These are phyloP conservation scores for Cynanchum wilfordii DNA, from an alignment of 257 asterid species.

Conservation along the genomic window DNA sequence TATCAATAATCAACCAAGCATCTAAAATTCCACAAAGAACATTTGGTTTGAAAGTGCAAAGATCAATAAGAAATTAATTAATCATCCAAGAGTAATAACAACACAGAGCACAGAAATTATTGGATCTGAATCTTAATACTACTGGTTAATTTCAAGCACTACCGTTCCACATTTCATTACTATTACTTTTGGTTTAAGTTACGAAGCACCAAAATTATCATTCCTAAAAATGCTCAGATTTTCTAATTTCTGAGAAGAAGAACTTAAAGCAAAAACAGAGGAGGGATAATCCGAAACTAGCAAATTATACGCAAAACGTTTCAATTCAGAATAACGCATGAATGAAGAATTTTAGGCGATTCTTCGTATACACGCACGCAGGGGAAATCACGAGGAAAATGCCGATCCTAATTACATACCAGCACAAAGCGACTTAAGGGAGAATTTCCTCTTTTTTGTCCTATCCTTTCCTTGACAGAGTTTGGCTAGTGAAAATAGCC, in stretches of 20 bases:
- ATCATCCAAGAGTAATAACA: not conserved
- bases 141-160: not conserved
- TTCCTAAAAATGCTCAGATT: not conserved
- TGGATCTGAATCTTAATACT: not conserved
- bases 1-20: not conserved
- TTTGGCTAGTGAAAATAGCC: slow-evolving; percentile 49
- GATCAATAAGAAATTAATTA: not conserved
- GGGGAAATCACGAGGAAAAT: not conserved
- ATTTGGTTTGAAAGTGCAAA: not conserved
- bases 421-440: slow-evolving; percentile 56
- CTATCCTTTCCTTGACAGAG: slow-evolving; percentile 36
- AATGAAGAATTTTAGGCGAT: too few relatives aligned
- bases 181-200: not conserved
- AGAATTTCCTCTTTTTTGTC: slow-evolving; percentile 17
- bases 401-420: slow-evolving; percentile 25
- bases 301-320: not conserved
- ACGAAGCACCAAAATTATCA: not conserved
- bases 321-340: not conserved
- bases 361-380: not conserved
- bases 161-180: not conserved
- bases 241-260: not conserved
- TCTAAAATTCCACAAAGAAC: not conserved
- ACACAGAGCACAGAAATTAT: not conserved
- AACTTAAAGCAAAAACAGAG: not conserved
- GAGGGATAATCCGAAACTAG: not conserved